phyloP scores from a whole-genome alignment of 352 stramenopile species.

The Phytophthora ohioensis region DNA sequence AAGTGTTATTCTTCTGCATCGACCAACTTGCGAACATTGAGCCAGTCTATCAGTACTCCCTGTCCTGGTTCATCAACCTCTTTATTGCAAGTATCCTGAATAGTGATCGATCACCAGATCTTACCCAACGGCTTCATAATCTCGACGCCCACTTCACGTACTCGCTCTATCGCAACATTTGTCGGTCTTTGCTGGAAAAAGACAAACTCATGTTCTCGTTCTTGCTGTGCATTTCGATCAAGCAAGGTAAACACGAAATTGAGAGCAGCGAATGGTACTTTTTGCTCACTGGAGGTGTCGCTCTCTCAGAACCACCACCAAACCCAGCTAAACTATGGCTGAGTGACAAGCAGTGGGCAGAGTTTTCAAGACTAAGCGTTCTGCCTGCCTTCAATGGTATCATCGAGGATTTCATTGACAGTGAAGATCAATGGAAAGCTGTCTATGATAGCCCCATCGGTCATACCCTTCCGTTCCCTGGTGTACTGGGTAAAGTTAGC shows the following conservation, averaged over 20 bases:
- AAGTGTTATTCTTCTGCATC: conserved; percentile 96
- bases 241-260: conserved; percentile 80
- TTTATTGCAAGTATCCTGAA: conserved; percentile 92
- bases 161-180: conserved; percentile 94
- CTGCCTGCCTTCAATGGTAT: conserved; percentile 84
- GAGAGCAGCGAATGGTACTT: conserved; percentile 94
- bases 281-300: conserved; percentile 93
- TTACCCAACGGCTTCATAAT: conserved; percentile 82
- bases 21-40: conserved; percentile 95
- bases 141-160: conserved; percentile 93
- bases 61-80: conserved; percentile 94
- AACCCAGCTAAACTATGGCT: conserved; percentile 94
- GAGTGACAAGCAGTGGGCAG: conserved; percentile 93
- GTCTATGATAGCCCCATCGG: conserved; percentile 90
- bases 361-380: conserved; percentile 90
- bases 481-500: conserved; percentile 61
- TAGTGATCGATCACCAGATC: conserved; percentile 79
- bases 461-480: conserved; percentile 82
- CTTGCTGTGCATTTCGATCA: conserved; percentile 89
- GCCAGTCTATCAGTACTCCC: conserved; percentile 94
- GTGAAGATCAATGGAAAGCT: conserved; percentile 84
- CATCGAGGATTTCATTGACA: conserved; percentile 83
- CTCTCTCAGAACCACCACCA: conserved; percentile 86
- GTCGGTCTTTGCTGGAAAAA: conserved; percentile 93
- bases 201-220: conserved; percentile 96